Base-by-base conservation (phyloP, 495 filamentous ascomycete species). In the Annulohypoxylon moriforme region DNA sequence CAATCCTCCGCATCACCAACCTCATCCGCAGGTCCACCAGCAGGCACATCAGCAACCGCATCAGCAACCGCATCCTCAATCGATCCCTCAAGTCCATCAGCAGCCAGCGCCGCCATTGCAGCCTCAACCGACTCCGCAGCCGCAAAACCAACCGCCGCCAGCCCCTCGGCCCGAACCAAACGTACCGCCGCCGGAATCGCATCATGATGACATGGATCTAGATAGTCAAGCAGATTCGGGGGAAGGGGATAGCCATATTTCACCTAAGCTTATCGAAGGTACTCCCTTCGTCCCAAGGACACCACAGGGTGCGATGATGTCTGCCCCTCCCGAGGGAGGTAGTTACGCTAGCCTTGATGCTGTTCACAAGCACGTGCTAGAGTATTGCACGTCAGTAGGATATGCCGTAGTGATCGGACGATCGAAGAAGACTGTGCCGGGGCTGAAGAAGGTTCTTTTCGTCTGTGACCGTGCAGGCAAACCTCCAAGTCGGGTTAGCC, bases 331-430 rank as follows among this genome's bases (percentile, higher is more conserved):
- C 8, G 84, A 87, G 66, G 84, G 84, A 3, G 86, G 86, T 7
- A 85, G 82, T 60, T 88, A 84, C 68, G 79, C 82, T 9, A 87
- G 84, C 2, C 80, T 88, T 24, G 85, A 88, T 29, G 83, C 84
- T 22, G 79, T 88, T 25, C 85, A 87, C 53, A 82, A 85, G 64
- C 80, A 82, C 33, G 86, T 86, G 16, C 76, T 87, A 55, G 70
- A 75, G 5, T 87, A 87, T 70, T 86, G 85, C 70, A 85, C 85
- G 1, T 85, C 85, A 4, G 85, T 87, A 33, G 86, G 86, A 42
- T 88, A 88, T 68, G 86, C 86, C 25, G 83, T 87, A 24, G 86
- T 88, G 60, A 88, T 88, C 57, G 86, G 86, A 1, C 78, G 86
- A 27, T 87, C 85, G 3, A 88, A 88, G 71, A 87, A 87, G 75